phyloP scores from a whole-genome alignment of 2,329 filamentous ascomycete genomes.

The Cordyceps farinosa region DNA sequence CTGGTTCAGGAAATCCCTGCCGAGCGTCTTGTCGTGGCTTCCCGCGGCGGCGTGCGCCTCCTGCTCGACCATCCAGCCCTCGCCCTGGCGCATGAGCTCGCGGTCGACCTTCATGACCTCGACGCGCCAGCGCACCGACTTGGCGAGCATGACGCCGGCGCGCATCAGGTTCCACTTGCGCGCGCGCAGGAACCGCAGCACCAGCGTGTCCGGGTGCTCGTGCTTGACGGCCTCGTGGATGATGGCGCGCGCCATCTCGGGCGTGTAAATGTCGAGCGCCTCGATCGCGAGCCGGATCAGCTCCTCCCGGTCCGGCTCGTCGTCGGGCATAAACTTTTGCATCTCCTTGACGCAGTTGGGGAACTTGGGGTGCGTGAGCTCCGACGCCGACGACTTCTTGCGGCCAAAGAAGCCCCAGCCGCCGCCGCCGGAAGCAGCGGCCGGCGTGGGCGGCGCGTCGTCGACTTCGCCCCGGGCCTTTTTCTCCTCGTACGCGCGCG shows the following conservation, averaged over 20 bases:
- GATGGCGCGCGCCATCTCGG: constrained; percentile 68
- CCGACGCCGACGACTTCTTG: constrained; percentile 54
- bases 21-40: constrained; percentile 56
- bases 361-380: constrained; percentile 45
- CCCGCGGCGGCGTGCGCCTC: constrained; percentile 47
- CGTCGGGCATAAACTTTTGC: constrained; percentile 38
- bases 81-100: constrained; percentile 70
- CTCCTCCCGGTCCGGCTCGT: constrained; percentile 79
- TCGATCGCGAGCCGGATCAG: constrained; percentile 77
- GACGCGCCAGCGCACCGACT: constrained; percentile 81
- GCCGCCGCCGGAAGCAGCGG: not conserved
- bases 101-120: constrained; percentile 78
- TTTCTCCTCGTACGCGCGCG: constrained; percentile 24
- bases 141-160: constrained; percentile 83
- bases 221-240: constrained; percentile 89
- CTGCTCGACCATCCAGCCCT: constrained; percentile 57
- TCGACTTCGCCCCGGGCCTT: constrained; percentile 26
- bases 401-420: constrained; percentile 13
- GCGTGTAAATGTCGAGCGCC: constrained; percentile 66
- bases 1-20: constrained; percentile 72
- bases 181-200: constrained; percentile 73
- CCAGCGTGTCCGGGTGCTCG: constrained; percentile 78
- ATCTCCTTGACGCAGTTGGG: constrained; percentile 30
- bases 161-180: constrained; percentile 88
- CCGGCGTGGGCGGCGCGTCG: constrained; percentile 18